Percentiles rank a stretch among this genome's conserved stretches.
These are phyloP conservation scores for Clarireedia homoeocarpa DNA, from an alignment of 2,329 filamentous ascomycete genomes.

Conservation along the genomic window DNA sequence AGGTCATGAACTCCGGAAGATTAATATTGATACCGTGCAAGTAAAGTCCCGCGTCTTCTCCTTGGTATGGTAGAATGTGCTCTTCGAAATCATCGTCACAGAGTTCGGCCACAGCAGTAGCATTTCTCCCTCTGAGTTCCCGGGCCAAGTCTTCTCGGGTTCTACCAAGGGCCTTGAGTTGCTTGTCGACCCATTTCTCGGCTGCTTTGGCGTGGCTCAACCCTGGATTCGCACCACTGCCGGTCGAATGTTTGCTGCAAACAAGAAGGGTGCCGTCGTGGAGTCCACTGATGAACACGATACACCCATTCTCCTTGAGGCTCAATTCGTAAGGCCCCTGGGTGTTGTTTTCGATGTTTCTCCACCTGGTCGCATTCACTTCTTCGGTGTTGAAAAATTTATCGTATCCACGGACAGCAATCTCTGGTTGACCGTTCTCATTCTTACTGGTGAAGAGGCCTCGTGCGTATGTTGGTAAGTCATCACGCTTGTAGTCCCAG, in stretches of 20 bases:
- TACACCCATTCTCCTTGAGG: slow-evolving; percentile 98
- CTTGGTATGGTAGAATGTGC: slow-evolving; percentile 84
- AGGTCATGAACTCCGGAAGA: slow-evolving; percentile 82
- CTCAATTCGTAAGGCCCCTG: slow-evolving; percentile 88
- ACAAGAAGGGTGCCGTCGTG: slow-evolving; percentile 85
- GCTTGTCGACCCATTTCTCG: slow-evolving; percentile 72
- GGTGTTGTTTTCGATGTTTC: slow-evolving; percentile 66
- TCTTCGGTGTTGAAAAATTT: slow-evolving; percentile 97
- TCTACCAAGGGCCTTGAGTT: slow-evolving; percentile 70
- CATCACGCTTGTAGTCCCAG: slow-evolving; percentile 85
- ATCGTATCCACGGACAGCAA: slow-evolving; percentile 86
- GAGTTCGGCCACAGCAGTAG: slow-evolving; percentile 90
- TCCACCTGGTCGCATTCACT: slow-evolving; percentile 74
- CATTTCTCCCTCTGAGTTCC: slow-evolving; percentile 71
- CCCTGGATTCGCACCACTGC: slow-evolving; percentile 53
- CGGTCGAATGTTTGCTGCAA: slow-evolving; percentile 98
- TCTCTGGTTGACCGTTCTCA: slow-evolving; percentile 59
- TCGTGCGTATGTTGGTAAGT: slow-evolving; percentile 85
- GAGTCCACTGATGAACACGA: slow-evolving; percentile 91
- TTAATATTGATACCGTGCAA: slow-evolving; percentile 96
- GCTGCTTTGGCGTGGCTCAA: slow-evolving; percentile 79
- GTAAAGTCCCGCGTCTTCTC: slow-evolving; percentile 80
- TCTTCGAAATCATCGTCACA: slow-evolving; percentile 97
- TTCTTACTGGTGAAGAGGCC: slow-evolving; percentile 84
- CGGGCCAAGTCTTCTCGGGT: slow-evolving; percentile 70